These are phyloP conservation scores for Trebouxia sp. DNA, from an alignment of 139 green algal genomes.

Conservation along the genomic window DNA sequence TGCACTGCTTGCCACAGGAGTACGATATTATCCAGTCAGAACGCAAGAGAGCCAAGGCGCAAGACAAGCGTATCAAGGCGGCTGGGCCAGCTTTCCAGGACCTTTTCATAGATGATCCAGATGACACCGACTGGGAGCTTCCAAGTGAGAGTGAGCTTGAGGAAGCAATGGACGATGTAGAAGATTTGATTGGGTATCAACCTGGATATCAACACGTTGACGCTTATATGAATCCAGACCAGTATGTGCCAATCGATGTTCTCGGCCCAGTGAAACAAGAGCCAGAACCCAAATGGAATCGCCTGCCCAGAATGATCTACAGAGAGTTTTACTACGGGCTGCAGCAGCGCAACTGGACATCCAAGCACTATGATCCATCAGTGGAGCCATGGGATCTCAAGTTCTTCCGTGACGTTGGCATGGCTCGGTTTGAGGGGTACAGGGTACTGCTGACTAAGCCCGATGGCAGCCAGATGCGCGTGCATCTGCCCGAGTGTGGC, in stretches of 20 bases:
- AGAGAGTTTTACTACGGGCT: constrained; percentile 70
- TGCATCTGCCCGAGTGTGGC: constrained; percentile 42
- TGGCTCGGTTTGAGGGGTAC: constrained; percentile 68
- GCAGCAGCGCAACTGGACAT: constrained; percentile 80
- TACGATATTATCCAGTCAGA: too few species aligned
- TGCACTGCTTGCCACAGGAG: too few species aligned
- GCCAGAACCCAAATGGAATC: constrained; percentile 67
- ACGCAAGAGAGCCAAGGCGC: too few species aligned
- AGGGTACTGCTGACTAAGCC: constrained; percentile 60
- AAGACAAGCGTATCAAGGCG: too few species aligned
- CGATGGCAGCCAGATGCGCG: constrained; percentile 43
- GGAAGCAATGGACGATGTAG: too few species aligned
- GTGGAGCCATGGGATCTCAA: constrained; percentile 61
- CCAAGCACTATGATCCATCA: constrained; percentile 46
- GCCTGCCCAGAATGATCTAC: constrained; percentile 59
- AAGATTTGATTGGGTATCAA: too few species aligned
- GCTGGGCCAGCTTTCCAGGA: too few species aligned
- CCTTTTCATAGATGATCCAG: too few species aligned
- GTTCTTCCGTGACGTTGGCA: constrained; percentile 63
- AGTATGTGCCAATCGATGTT: constrained; percentile 49
- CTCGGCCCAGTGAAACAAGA: constrained; percentile 19
- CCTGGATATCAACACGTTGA: constrained; percentile 9
- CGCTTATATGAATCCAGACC: background rate
- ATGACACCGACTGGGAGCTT: too few species aligned
- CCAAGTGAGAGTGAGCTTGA: too few species aligned